Evolutionary conservation across 176 grass and related monocot species (phyloP), one percentile per base, ranked within the genome.

Genomic region (Aegilops umbellulata): DNA sequence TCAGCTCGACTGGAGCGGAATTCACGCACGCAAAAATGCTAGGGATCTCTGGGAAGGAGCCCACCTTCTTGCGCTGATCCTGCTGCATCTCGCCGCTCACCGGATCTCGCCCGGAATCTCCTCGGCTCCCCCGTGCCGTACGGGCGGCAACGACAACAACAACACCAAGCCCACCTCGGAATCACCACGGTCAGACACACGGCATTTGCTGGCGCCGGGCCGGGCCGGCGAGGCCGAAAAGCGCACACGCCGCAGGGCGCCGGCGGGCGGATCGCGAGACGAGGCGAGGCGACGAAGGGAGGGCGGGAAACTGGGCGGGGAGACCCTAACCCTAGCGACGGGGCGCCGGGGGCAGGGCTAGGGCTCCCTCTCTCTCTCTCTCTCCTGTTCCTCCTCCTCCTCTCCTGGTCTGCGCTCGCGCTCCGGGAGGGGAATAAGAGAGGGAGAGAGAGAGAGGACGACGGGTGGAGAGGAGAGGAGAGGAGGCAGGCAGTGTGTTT

Each of bases 31-130:
- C 11, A 39, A 55, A 63, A 58, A 80, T 89, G 51, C 61, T 31
- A 69, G 81, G 82, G 84, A 88, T 71, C 35, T 76, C 51, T 14
- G 69, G 47, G 90, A 80, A 63, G 67, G 20, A 78, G 83, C 91
- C 17, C 25, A 98, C 97, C 97, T 98, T 95, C 87, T 96, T 98
- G 51, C 84, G 90, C 78, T 94, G 94, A 87, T 94, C 97, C 88
- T 94, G 90, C 94, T 98, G 94, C 94, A 98, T 98, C 89, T 86
- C 86, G 73, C 47, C 35, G 68, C 75, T 17, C 46, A 8, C 27
- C 82, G 79, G 90, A 94, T 94, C 90, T 82, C 88, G 83, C 53
- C 41, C 76, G 8, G 19, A 84, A 70, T n/a, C 72, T 57, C 85
- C 75, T 75, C 14, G 38, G 78, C 64, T 55, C 26, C 68, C 6